These are phyloP conservation scores for Vaccinium macrocarpon DNA, from an alignment of 148 eudicot species.

Conservation along the genomic window DNA sequence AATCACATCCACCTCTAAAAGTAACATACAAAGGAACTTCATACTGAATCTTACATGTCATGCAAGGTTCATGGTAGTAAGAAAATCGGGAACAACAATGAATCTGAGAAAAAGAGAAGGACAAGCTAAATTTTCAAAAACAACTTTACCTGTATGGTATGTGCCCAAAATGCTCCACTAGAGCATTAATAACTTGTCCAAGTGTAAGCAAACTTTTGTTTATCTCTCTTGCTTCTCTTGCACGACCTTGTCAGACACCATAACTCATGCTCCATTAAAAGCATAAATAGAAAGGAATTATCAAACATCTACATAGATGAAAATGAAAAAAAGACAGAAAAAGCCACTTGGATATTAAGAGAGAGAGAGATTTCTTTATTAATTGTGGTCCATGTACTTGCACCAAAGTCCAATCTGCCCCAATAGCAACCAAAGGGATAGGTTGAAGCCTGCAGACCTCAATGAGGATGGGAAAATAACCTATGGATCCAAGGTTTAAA, in stretches of 20 bases:
- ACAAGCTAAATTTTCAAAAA: background rate
- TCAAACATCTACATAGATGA: background rate
- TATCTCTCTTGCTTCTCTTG: constrained; percentile 97
- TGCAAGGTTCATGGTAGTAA: background rate
- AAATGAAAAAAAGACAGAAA: background rate
- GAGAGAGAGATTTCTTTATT: background rate
- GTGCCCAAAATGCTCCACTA: constrained; percentile 94
- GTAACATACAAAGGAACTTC: background rate
- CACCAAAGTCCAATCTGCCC: background rate
- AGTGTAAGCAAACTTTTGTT: constrained; percentile 88
- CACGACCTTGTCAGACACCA: constrained; percentile 61
- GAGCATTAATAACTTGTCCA: constrained; percentile 90
- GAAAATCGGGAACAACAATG: background rate
- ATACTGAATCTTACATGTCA: background rate
- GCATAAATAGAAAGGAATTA: background rate
- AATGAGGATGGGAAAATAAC: background rate
- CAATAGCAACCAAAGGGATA: background rate
- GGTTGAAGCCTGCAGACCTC: background rate
- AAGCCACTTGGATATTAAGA: background rate
- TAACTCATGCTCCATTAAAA: background rate
- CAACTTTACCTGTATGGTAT: constrained; percentile 69
- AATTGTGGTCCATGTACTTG: background rate
- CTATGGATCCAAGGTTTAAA: background rate
- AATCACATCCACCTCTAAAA: background rate
- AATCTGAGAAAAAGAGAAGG: background rate